phyloP scores from a whole-genome alignment of 371 early-diverging fungal genomes.

The Catenaria anguillulae region DNA sequence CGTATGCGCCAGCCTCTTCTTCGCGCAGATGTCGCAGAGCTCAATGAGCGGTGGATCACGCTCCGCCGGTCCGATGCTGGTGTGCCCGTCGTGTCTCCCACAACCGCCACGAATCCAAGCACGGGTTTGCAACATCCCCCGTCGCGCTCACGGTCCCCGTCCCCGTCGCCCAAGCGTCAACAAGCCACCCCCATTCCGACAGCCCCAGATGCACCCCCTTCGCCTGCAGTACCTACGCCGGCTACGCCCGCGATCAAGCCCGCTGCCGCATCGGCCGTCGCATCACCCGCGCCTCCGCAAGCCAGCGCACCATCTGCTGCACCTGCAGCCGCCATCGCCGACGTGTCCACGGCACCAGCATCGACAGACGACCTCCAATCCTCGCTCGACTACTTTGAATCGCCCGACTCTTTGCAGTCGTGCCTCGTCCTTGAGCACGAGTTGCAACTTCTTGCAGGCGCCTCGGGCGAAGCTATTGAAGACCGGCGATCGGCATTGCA shows the following conservation, averaged over 20 bases:
- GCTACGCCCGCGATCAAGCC: constrained; percentile 8
- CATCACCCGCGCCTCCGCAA: constrained; percentile 5
- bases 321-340: constrained; percentile 5
- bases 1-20: constrained; percentile 47
- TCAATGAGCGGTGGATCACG: constrained; percentile 51
- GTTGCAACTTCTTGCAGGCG: constrained; percentile 28
- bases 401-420: constrained; percentile 47
- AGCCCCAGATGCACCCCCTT: not conserved
- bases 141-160: too few species aligned
- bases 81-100: too few species aligned
- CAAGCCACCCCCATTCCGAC: not conserved
- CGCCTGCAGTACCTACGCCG: constrained; percentile 10
- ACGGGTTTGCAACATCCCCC: too few species aligned
- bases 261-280: constrained; percentile 6
- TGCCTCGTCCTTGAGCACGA: constrained; percentile 67
- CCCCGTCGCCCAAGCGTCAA: constrained; percentile 6
- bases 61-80: constrained; percentile 6
- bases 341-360: not conserved
- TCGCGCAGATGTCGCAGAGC: constrained; percentile 39
- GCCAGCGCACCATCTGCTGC: constrained; percentile 4
- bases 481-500: constrained; percentile 52
- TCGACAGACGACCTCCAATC: not conserved
- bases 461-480: constrained; percentile 39
- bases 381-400: not conserved
- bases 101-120: too few species aligned